A percentile compares a stretch with the other conserved stretches of the same genome.
Evolutionary conservation across 1,139 yeast species (phyloP).

Genomic region (Sugiyamaella grinbergsii): DNA sequence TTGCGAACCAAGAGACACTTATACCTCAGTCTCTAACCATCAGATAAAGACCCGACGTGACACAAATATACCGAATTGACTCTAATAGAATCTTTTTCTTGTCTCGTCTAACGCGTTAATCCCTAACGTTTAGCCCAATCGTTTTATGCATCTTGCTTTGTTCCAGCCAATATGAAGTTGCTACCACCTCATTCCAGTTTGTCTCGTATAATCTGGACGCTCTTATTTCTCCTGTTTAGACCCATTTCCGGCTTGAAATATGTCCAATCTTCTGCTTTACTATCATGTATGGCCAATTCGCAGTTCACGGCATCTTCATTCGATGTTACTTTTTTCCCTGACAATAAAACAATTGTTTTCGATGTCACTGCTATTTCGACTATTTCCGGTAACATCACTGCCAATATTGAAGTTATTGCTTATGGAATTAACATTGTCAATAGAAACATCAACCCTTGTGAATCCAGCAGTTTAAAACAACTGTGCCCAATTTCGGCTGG

Average conservation of each 20-base stretch:
- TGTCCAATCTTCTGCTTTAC: conserved; percentile 67
- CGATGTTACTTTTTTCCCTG: conserved; percentile 71
- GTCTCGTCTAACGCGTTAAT: neutral
- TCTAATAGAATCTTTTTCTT: no score
- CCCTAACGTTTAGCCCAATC: neutral
- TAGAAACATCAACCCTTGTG: conserved; percentile 64
- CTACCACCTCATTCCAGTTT: neutral
- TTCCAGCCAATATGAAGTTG: neutral
- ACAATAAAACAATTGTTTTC: conserved; percentile 60
- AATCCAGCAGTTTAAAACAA: conserved; percentile 46
- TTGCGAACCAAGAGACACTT: no score
- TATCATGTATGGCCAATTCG: conserved; percentile 92
- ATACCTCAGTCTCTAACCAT: no score
- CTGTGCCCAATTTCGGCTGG: conserved; percentile 88
- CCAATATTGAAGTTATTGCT: conserved; percentile 67
- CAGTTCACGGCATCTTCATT: conserved; percentile 86
- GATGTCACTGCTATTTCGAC: conserved; percentile 80
- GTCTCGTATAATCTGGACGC: neutral
- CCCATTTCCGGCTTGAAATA: conserved; percentile 24
- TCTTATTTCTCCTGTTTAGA: conserved; percentile 3
- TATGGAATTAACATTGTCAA: conserved; percentile 77
- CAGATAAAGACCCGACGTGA: no score
- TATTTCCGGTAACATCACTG: conserved; percentile 70
- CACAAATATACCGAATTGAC: no score
- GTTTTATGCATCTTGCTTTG: neutral